Conservation (phyloP, 352 stramenopile species). For the Phytopythium vexans region DNA sequence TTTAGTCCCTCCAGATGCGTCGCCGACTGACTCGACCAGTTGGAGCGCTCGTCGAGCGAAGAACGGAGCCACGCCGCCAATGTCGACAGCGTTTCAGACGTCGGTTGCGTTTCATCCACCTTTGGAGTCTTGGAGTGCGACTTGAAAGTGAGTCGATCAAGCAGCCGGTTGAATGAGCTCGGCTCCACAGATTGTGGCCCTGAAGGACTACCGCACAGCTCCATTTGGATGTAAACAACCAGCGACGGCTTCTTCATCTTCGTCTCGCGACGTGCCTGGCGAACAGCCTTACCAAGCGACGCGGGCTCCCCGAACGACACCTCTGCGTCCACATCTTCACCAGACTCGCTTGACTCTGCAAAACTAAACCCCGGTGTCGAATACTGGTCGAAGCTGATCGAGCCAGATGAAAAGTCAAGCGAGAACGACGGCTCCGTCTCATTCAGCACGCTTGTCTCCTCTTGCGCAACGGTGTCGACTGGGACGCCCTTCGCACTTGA, state of each 20-base stretch:
- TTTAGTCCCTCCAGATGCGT: constrained; percentile 61
- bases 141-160: constrained; percentile 32
- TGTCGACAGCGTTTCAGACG: constrained; percentile 49
- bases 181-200: constrained; percentile 10
- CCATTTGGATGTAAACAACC: constrained; percentile 81
- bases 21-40: constrained; percentile 25
- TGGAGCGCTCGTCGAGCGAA: constrained; percentile 46
- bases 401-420: constrained; percentile 42
- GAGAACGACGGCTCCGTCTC: constrained; percentile 49
- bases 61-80: constrained; percentile 68
- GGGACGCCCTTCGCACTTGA: too few species aligned
- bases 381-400: constrained; percentile 52
- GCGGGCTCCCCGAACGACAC: constrained; percentile 14
- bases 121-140: background rate
- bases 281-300: constrained; percentile 8
- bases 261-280: constrained; percentile 1
- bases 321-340: constrained; percentile 23
- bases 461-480: constrained; percentile 15
- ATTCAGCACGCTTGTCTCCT: constrained; percentile 17
- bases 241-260: constrained; percentile 31
- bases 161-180: constrained; percentile 40
- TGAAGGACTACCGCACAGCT: constrained; percentile 40
- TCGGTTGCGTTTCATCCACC: background rate
- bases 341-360: constrained; percentile 40
- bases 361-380: constrained; percentile 59